Conservation (phyloP, 805 yeast species). For the Saccharomycopsis selenospora region DNA sequence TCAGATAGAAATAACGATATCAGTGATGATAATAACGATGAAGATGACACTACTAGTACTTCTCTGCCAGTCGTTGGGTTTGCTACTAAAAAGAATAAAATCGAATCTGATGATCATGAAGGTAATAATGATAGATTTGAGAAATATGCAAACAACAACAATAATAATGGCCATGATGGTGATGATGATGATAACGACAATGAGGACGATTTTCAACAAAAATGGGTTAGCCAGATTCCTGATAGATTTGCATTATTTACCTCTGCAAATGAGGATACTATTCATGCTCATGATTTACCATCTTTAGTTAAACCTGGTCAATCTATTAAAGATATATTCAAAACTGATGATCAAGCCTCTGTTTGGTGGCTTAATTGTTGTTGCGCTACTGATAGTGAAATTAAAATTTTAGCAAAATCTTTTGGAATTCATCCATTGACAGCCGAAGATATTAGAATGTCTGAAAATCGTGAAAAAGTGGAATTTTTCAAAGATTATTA, state of each 20-base stretch:
- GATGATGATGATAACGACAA: slow-evolving; percentile 1
- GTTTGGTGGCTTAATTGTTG: slow-evolving; percentile 92
- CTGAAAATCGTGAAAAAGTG: slow-evolving; percentile 95
- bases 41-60: too few relatives aligned
- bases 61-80: slow-evolving; percentile 28
- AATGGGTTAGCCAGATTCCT: slow-evolving; percentile 35
- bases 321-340: slow-evolving; percentile 21
- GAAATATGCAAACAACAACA: slow-evolving; percentile 2
- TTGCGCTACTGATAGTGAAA: slow-evolving; percentile 91
- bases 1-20: too few relatives aligned
- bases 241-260: slow-evolving; percentile 81
- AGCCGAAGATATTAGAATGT: slow-evolving; percentile 93
- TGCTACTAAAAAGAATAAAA: slow-evolving; percentile 29
- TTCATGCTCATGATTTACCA: slow-evolving; percentile 83
- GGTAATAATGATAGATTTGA: not conserved
- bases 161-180: not conserved
- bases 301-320: slow-evolving; percentile 62
- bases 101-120: slow-evolving; percentile 3
- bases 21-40: too few relatives aligned
- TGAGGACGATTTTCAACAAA: not conserved
- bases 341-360: slow-evolving; percentile 39
- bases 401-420: slow-evolving; percentile 86
- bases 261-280: slow-evolving; percentile 75
- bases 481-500: slow-evolving; percentile 86
- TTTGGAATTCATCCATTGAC: slow-evolving; percentile 98